Evolutionary conservation across 2,329 filamentous ascomycete species (phyloP).

Genomic region (Fusarium miscanthi): DNA sequence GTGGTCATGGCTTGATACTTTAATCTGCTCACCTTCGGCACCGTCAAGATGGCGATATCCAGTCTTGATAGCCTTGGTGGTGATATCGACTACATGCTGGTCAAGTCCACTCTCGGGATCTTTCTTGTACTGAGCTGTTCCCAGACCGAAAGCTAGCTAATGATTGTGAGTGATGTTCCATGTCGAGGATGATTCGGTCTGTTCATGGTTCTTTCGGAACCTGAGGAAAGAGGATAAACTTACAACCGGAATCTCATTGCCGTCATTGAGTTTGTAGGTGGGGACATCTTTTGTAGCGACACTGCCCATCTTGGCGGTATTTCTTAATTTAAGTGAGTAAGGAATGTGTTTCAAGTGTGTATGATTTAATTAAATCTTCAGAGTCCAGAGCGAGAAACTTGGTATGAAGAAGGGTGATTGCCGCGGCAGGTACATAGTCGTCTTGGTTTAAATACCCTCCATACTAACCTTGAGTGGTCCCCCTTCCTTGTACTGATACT

Average conservation of each 20-base stretch:
- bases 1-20: too few relatives aligned
- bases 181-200: neutral
- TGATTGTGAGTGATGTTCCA: neutral
- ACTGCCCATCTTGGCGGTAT: slow-evolving; percentile 24
- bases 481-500: neutral
- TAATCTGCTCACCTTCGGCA: slow-evolving; percentile 68
- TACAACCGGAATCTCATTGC: slow-evolving; percentile 77
- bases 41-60: slow-evolving; percentile 81
- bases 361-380: neutral
- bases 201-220: neutral
- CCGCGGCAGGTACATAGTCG: neutral
- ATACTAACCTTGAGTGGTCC: neutral
- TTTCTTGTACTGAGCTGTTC: slow-evolving; percentile 72
- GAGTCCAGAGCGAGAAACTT: neutral
- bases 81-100: slow-evolving; percentile 59
- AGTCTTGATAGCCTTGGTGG: slow-evolving; percentile 72
- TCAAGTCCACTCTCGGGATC: slow-evolving; percentile 63
- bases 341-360: neutral
- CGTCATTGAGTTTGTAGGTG: slow-evolving; percentile 77
- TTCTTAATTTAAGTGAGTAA: neutral
- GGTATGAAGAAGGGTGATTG: slow-evolving; percentile 2
- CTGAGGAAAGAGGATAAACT: slow-evolving; percentile 26
- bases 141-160: slow-evolving; percentile 77
- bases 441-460: slow-evolving; percentile 5
- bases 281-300: slow-evolving; percentile 55